phyloP scores from a whole-genome alignment of 352 stramenopile genomes.

The Halophytophthora polymorphica region DNA sequence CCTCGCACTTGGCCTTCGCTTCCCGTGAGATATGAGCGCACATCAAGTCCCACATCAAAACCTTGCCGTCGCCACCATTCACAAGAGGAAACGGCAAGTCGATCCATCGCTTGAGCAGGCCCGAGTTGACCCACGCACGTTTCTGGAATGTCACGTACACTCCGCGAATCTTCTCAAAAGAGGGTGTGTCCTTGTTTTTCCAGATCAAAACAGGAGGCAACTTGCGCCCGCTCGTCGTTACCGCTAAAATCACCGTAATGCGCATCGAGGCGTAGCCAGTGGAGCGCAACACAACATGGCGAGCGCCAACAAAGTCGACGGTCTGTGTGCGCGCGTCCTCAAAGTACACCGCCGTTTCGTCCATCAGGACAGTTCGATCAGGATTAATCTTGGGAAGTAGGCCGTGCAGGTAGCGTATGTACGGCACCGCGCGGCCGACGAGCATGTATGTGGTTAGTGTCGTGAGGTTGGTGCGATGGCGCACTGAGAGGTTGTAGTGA shows the following conservation, averaged over 20 bases:
- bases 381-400: slow-evolving; percentile 8
- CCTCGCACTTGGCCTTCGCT: slow-evolving; percentile 4
- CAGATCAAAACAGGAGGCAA: slow-evolving; percentile 6
- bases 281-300: slow-evolving; percentile 19
- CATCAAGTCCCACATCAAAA: slow-evolving; percentile 5
- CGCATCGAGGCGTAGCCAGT: slow-evolving; percentile 26
- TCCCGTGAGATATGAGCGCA: slow-evolving; percentile 6
- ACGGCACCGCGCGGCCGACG: slow-evolving; percentile 8
- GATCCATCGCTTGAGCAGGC: slow-evolving; percentile 4
- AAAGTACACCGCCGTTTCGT: slow-evolving; percentile 29
- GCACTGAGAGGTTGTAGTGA: slow-evolving; percentile 22
- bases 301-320: slow-evolving; percentile 13
- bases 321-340: slow-evolving; percentile 15
- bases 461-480: slow-evolving; percentile 19
- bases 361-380: slow-evolving; percentile 17
- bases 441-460: slow-evolving; percentile 14
- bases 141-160: slow-evolving; percentile 2
- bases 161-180: slow-evolving; percentile 7
- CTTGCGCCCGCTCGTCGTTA: slow-evolving; percentile 3
- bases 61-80: slow-evolving; percentile 1
- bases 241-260: slow-evolving; percentile 10
- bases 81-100: slow-evolving; percentile 6
- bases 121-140: slow-evolving; percentile 1
- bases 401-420: slow-evolving; percentile 6
- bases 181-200: slow-evolving; percentile 4